These are phyloP conservation scores for Carex cristatella DNA, from an alignment of 176 grass and related monocot species.

Conservation along the genomic window DNA sequence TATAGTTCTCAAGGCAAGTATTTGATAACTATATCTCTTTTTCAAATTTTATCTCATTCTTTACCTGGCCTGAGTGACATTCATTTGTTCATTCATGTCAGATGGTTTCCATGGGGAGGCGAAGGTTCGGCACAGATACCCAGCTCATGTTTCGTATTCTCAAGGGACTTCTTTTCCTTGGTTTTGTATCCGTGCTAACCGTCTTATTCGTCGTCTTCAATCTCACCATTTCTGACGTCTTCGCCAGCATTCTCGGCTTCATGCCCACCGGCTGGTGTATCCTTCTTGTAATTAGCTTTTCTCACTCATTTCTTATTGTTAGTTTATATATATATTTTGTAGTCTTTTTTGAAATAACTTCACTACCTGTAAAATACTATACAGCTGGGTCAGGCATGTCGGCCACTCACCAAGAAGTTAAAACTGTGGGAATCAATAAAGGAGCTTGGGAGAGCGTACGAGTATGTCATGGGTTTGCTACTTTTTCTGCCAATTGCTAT, in stretches of 20 bases:
- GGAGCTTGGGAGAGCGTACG: constrained; percentile 86
- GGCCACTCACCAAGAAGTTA: constrained; percentile 32
- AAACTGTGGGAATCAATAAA: constrained; percentile 84
- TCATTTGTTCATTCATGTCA: not conserved
- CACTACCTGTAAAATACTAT: not conserved
- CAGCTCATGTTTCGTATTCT: constrained; percentile 96
- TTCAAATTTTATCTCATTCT: constrained; percentile 5
- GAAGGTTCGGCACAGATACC: constrained; percentile 54
- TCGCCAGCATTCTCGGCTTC: constrained; percentile 67
- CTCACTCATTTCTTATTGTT: not conserved
- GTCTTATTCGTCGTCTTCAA: constrained; percentile 59
- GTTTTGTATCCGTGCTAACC: constrained; percentile 67
- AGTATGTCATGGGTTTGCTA: constrained; percentile 73
- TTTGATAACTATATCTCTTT: constrained; percentile 14
- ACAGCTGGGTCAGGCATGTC: constrained; percentile 73
- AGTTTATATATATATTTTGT: not conserved
- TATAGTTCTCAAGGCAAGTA: constrained; percentile 74
- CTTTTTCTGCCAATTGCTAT: constrained; percentile 76
- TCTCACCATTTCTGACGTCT: constrained; percentile 72
- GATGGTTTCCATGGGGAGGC: constrained; percentile 82
- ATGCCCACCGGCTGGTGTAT: constrained; percentile 88
- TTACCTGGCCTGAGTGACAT: not conserved
- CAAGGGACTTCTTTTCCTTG: constrained; percentile 87
- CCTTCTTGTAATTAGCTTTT: constrained; percentile 66
- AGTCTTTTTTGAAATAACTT: not conserved